Percentiles rank a stretch among this genome's conserved stretches.
phyloP scores from a whole-genome alignment of 495 filamentous ascomycete species.

The Acidiella bohemica region DNA sequence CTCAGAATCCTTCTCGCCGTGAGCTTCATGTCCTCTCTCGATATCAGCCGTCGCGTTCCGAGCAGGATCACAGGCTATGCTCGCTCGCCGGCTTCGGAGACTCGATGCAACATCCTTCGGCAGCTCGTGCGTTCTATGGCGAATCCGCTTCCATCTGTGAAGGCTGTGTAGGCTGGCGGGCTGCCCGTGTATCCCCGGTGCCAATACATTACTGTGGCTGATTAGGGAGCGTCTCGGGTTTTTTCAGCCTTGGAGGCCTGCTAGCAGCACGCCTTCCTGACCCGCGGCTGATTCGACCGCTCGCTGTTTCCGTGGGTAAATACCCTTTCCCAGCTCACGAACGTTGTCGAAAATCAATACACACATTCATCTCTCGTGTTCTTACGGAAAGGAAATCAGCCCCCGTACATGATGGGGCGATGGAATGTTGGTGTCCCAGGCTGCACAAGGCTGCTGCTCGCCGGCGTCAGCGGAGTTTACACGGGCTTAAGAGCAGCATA shows the following conservation, averaged over 20 bases:
- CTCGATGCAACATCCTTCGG: slow-evolving; percentile 11
- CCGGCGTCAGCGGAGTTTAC: too few species aligned
- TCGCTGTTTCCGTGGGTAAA: too few species aligned
- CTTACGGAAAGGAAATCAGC: too few species aligned
- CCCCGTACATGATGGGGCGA: too few species aligned
- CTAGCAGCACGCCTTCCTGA: background rate
- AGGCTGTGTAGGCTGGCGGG: too few species aligned
- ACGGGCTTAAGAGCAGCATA: background rate
- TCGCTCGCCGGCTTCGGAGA: slow-evolving; percentile 14
- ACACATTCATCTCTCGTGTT: too few species aligned
- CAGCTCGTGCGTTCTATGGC: slow-evolving; percentile 14
- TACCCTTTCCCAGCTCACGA: too few species aligned
- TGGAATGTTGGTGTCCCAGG: too few species aligned
- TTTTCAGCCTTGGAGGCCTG: background rate
- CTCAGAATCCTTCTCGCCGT: slow-evolving; percentile 11
- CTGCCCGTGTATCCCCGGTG: too few species aligned
- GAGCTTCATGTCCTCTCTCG: slow-evolving; percentile 6
- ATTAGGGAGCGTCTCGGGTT: too few species aligned
- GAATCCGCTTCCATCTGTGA: background rate
- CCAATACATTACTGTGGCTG: too few species aligned
- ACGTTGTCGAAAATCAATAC: too few species aligned
- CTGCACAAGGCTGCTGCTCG: background rate
- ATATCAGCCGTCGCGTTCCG: background rate
- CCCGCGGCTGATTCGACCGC: background rate
- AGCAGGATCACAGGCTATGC: slow-evolving; percentile 4